phyloP scores from a whole-genome alignment of 2,329 filamentous ascomycete genomes.

The Annulohypoxylon truncatum region DNA sequence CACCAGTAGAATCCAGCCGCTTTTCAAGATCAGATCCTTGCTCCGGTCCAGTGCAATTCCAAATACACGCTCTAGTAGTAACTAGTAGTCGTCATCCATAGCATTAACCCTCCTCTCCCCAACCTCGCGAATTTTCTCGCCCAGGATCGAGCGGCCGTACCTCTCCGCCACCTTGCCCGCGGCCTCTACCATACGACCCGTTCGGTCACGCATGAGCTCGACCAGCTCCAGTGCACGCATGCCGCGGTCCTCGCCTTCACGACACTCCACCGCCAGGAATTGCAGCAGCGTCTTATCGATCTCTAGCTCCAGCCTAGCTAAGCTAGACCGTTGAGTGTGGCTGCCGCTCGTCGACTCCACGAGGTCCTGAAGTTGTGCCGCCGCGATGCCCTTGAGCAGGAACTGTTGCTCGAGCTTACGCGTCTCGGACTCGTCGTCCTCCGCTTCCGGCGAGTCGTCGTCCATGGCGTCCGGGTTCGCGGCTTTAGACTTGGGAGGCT shows the following conservation, averaged over 20 bases:
- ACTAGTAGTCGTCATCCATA: constrained; percentile 53
- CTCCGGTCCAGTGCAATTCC: not conserved
- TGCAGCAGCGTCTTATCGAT: constrained; percentile 92
- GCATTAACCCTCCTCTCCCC: constrained; percentile 73
- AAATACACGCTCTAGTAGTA: not conserved
- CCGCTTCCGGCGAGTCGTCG: constrained; percentile 50
- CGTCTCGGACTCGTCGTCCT: constrained; percentile 59
- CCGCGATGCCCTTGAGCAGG: constrained; percentile 77
- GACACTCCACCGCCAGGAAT: constrained; percentile 88
- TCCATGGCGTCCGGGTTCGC: constrained; percentile 51
- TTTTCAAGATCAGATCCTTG: not conserved
- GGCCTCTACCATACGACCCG: constrained; percentile 90
- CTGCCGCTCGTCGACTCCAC: constrained; percentile 74
- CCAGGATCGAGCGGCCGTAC: constrained; percentile 82
- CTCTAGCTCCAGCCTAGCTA: constrained; percentile 80
- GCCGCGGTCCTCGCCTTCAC: constrained; percentile 89
- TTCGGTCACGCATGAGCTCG: constrained; percentile 82
- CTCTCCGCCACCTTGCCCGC: constrained; percentile 89
- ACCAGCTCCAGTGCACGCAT: constrained; percentile 97
- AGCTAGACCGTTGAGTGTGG: constrained; percentile 71
- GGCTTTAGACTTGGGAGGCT: constrained; percentile 56
- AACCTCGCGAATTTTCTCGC: constrained; percentile 89
- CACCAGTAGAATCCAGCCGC: not conserved
- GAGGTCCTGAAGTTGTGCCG: constrained; percentile 80
- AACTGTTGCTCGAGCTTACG: constrained; percentile 82